Base-by-base conservation (phyloP, 2,329 filamentous ascomycete species). In the Dactylellina haptotyla region DNA sequence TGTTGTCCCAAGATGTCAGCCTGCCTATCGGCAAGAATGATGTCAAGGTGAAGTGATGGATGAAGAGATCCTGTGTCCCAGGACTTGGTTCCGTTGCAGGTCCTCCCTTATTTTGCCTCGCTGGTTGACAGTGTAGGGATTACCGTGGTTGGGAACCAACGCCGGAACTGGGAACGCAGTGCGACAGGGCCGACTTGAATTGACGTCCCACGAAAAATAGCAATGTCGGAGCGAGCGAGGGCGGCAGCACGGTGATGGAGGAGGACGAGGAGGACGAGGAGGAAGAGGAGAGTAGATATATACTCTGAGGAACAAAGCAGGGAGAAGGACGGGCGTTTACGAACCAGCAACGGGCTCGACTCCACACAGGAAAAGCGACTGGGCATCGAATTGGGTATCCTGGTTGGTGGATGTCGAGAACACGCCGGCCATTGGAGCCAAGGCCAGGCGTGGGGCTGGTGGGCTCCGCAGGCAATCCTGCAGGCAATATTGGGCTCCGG, bases 41-140 rank as follows among this genome's bases (percentile, higher is more conserved):
- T 72, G 67, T 72, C 67, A 72, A 72, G 25, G 50, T 71, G 66
- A 71, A 72, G 67, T 59, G 67, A 72, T 72, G 58, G 57, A 41
- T 45, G 32, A 5, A 43, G 39, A 28, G 25, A 50, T 34, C 26
- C 30, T 56, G 50, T 25, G n/a, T 14, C 14, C 30, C 26, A 25
- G 16, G 34, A 63, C 34, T 30, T 45, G 50, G 34, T 59, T 41
- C 51, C 34, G 57, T 32, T 39, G 58, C 58, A 46, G 56, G 28
- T 62, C 37, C 34, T 61, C 56, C 53, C 54, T 58, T 48, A 45
- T 18, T 58, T 57, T 67, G 63, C 53, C 63, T 57, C 53, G 56
- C 48, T 67, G 28, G 45, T 28, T 57, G 63, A 23, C 37, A 43
- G 34, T 16, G 64, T 62, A 69, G 20, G 56, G 64, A 62, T 61